Evolutionary conservation across 1,284 basidiomycete genomes (phyloP).

Genomic region (Microbotryum intermedium): DNA sequence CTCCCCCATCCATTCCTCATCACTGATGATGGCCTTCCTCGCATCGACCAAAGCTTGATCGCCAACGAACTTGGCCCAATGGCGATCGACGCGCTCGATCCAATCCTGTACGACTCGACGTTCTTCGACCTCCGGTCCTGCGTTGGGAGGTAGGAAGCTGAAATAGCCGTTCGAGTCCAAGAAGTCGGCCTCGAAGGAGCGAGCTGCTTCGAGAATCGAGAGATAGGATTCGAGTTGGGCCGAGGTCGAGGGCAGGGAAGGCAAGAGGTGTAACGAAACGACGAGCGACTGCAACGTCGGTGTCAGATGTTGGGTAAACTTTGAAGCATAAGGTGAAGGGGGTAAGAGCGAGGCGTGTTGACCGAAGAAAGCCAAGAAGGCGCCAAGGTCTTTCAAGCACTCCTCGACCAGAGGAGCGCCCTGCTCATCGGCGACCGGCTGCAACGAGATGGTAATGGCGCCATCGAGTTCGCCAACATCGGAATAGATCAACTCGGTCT

Average conservation of each 20-base stretch:
- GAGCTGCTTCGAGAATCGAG: conserved; percentile 1
- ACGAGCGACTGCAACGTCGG: conserved; percentile 23
- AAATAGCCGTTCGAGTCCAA: conserved; percentile 9
- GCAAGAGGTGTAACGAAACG: conserved; percentile 19
- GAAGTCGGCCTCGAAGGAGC: conserved; percentile 15
- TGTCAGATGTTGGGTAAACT: conserved; percentile 21
- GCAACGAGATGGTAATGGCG: not conserved
- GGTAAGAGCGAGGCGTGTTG: conserved; percentile 20
- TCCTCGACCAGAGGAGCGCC: not conserved
- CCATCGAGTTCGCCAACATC: not conserved
- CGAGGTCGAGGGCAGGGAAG: conserved; percentile 16
- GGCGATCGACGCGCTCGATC: conserved; percentile 12
- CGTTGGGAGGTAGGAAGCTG: conserved; percentile 19
- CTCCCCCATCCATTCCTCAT: conserved; percentile 18
- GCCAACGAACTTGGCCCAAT: conserved; percentile 19
- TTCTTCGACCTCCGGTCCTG: conserved; percentile 13
- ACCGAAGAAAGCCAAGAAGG: conserved; percentile 21
- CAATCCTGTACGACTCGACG: conserved; percentile 18
- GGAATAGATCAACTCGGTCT: not conserved
- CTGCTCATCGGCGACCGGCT: not conserved
- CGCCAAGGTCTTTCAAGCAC: not conserved
- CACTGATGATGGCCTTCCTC: conserved; percentile 7
- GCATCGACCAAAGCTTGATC: conserved; percentile 19
- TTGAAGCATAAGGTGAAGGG: conserved; percentile 12
- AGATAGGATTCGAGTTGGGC: conserved; percentile 9